Evolutionary conservation across 2,329 filamentous ascomycete genomes (phyloP), one percentile per base, ranked within the genome.

Genomic region (Fusarium piperis): DNA sequence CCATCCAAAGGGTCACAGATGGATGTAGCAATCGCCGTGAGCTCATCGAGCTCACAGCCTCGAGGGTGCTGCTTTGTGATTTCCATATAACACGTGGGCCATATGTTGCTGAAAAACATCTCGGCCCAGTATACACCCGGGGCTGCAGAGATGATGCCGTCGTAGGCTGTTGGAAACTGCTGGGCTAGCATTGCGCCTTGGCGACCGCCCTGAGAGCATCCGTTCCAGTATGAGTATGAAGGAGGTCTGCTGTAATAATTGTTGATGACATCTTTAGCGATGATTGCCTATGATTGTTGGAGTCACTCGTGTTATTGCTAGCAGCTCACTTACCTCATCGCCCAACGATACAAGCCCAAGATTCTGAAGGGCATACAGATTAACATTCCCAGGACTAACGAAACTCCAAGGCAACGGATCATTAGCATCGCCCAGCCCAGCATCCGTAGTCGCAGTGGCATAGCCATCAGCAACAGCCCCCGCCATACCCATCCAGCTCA

Each of bases 1-100:
- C 76, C 74, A 44, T 78, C 76, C 3, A 71, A 41, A 3, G 51
- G 65, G 20, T 78, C 76, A 35, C 76, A 78, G 8, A 33, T 53
- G 2, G 26, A 30, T 1, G 57, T 52, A 0, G 71, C 68, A 12
- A 59, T 41, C 4, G 32, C 11, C 2, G 56, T 59, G 6, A 73
- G 20, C 4, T 60, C 33, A 11, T 41, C 51, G 4, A 73, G 59
- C 30, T 73, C 68, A 20, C 71, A 72, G 1, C 51, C 48, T 3
- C 55, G 20, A 1, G 66, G 71, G 23, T 65, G 67, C 4, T 65
- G 28, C 2, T 30, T 52, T 6, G 56, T 51, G 12, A 56, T n/a
- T 5, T 65, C 53, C 63, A 71, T 69, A 8, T 62, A 30, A 13
- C 62, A 28, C 1, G 59, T 59, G 6, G 68, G 66, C 58, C 68